Evolutionary conservation across 176 grass and related monocot species (phyloP).

Genomic region (Juncus inflexus): DNA sequence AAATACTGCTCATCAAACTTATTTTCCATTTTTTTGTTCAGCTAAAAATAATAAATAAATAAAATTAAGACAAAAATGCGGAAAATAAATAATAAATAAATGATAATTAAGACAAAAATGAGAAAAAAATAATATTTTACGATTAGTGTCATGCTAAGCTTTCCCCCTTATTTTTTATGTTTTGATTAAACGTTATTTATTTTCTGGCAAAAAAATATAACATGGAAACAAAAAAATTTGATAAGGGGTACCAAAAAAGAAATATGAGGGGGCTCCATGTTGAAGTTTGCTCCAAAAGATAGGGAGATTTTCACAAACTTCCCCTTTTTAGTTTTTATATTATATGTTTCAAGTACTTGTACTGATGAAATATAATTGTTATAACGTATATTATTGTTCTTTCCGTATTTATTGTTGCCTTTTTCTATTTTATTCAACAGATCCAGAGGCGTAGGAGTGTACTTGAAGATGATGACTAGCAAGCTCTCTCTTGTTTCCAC

Average conservation of each 20-base stretch:
- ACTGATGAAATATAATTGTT: not conserved
- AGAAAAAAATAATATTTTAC: too few relatives aligned
- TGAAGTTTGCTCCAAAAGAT: not conserved
- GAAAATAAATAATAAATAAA: too few relatives aligned
- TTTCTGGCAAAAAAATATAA: too few relatives aligned
- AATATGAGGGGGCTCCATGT: not conserved
- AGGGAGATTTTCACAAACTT: too few relatives aligned
- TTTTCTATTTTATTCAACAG: slow-evolving; percentile 33
- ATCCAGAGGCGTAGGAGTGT: slow-evolving; percentile 78
- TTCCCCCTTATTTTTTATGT: too few relatives aligned
- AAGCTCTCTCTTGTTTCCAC: not conserved
- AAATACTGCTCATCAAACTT: not conserved
- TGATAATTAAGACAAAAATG: too few relatives aligned
- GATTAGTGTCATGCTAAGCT: too few relatives aligned
- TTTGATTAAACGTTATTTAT: too few relatives aligned
- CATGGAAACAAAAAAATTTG: too few relatives aligned
- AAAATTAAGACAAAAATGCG: not conserved
- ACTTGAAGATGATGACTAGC: slow-evolving; percentile 69
- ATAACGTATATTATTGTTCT: not conserved
- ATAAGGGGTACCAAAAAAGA: not conserved
- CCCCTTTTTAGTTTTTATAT: not conserved
- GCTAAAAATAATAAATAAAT: not conserved
- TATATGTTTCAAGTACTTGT: not conserved
- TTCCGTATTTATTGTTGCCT: not conserved
- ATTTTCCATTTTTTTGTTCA: not conserved